Base-by-base conservation (phyloP, 306 rosid genomes). In the Potentilla sterilis region DNA sequence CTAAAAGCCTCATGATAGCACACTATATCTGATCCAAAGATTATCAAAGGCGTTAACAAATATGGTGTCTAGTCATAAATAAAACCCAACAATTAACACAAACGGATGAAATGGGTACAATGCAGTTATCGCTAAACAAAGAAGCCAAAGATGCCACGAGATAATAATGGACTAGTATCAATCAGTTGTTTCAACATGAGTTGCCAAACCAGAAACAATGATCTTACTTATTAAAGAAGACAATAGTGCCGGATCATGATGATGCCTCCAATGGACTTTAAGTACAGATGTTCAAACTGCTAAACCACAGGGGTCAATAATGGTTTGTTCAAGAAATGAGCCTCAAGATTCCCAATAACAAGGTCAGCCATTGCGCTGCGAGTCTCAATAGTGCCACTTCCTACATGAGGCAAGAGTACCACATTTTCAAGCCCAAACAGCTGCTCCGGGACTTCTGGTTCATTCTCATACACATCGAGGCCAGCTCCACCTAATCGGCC, bases 401-500 rank as follows among this genome's bases (percentile, higher is more conserved):
- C 98, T 4, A 90, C 77, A 73, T 92, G 98, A 55, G 96, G 95
- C 78, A 83, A 28, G 72, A 94, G 83, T 46, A 92, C 96, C 3
- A 90, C 95, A 74, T 94, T 94, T 69, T 90, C 93, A 7, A 94
- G 90, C 49, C 81, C 88, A 73, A 90, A 85, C 32, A 94, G 78
- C 79, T 85, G 86, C 79, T 86, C 80, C 0, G 98, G 98, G 5
- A 94, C 98, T 41, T 78, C 66, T 35, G 98, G 98, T 81, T 94
- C 97, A 0, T 90, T 73, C 75, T 92, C 88, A 75, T 84, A 94
- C 55, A 94, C 97, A 80, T 94, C 98, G 0, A 94, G 80, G 16
- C 95, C 98, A 11, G 95, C 98, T 6, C 97, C 97, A 9, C 90
- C 98, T 49, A 94, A 46, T 37, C 95, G 89, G 64, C 98, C 97